These are phyloP conservation scores for Periconia sp. DNA, from an alignment of 2,329 filamentous ascomycete species.

Conservation along the genomic window DNA sequence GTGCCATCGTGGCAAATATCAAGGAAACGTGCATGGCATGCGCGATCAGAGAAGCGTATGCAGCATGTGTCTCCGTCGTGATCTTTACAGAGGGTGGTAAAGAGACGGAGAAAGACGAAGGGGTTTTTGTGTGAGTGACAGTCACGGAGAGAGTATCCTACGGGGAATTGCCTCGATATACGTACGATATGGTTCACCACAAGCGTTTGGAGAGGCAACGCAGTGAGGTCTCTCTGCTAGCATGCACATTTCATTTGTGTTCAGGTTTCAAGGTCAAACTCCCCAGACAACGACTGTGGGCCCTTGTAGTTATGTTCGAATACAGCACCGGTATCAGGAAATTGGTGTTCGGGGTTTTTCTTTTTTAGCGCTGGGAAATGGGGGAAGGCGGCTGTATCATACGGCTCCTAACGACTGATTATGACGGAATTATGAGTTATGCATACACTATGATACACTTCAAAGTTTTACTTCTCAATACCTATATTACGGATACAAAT, in stretches of 20 bases:
- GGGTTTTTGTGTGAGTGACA: slow-evolving; percentile 13
- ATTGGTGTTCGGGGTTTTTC: neutral
- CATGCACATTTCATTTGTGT: neutral
- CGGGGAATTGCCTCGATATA: neutral
- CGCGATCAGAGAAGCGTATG: slow-evolving; percentile 74
- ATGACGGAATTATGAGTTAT: slow-evolving; percentile 29
- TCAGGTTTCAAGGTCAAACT: neutral
- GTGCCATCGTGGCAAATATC: slow-evolving; percentile 70
- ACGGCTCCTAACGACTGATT: slow-evolving; percentile 4
- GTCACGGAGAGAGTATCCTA: neutral
- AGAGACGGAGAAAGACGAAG: slow-evolving; percentile 49
- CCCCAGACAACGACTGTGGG: neutral
- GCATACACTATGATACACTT: slow-evolving; percentile 23
- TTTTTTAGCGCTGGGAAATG: neutral
- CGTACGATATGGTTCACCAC: neutral
- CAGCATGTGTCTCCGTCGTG: slow-evolving; percentile 70
- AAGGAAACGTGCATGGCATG: slow-evolving; percentile 72
- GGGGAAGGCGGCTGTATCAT: slow-evolving; percentile 3
- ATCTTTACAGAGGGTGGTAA: slow-evolving; percentile 59
- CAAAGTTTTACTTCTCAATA: no score
- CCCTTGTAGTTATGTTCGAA: neutral
- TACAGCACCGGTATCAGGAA: neutral
- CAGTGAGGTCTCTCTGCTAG: neutral
- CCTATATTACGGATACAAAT: no score
- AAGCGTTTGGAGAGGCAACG: neutral